phyloP scores from a whole-genome alignment of 257 asterid species.

The Nicotiana obtusifolia region DNA sequence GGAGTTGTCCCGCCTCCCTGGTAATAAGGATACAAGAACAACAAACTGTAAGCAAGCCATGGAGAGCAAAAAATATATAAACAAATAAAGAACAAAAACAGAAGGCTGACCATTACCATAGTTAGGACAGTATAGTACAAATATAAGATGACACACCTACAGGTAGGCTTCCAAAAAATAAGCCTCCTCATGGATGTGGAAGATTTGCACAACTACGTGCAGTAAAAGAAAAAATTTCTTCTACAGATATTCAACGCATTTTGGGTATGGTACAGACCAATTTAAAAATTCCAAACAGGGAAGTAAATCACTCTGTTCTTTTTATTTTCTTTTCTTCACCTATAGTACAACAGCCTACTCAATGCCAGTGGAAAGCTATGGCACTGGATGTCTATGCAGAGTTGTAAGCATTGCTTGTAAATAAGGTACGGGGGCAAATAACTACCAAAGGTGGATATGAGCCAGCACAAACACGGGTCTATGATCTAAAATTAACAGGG shows the following conservation, averaged over 20 bases:
- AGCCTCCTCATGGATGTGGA: background rate
- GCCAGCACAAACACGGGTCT: background rate
- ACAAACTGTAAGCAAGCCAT: background rate
- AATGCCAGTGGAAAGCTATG: background rate
- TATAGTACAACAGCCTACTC: background rate
- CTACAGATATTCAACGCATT: background rate
- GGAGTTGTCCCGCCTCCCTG: constrained; percentile 91
- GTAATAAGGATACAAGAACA: constrained; percentile 18
- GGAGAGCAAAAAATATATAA: background rate
- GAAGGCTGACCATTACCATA: background rate
- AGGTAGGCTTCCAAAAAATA: background rate
- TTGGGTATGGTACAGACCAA: background rate
- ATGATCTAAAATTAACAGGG: background rate
- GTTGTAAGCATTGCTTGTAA: background rate
- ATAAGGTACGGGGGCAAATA: background rate
- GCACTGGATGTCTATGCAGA: background rate
- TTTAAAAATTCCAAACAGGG: background rate
- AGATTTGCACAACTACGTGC: background rate
- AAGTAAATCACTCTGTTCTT: background rate
- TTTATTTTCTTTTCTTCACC: background rate
- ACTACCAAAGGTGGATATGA: background rate
- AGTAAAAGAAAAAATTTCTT: background rate
- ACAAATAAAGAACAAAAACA: background rate
- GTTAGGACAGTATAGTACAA: background rate
- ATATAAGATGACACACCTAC: background rate